Evolutionary conservation across 2,329 filamentous ascomycete genomes (phyloP), one percentile per base, ranked within the genome.

Genomic region (Cryphonectria radicalis): DNA sequence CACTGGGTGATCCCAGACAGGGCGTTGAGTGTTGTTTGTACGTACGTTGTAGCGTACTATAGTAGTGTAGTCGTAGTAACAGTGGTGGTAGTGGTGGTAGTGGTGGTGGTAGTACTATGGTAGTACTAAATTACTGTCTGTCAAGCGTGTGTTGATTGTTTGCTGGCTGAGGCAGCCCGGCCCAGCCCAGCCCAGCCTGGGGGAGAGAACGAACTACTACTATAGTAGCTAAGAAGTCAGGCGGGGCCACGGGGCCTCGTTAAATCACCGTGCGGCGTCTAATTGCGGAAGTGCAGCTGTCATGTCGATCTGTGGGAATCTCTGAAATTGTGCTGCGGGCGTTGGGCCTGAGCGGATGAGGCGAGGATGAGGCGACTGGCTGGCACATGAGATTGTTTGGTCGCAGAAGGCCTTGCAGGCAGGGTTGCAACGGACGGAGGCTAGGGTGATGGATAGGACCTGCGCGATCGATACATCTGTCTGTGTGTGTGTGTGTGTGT

Each of bases 301-400:
- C 68, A 68, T 66, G 70, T 69, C 60, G 70, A 72, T 72, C 70
- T 55, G 69, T 66, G 67, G 66, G 19, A 66, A 65, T 53, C 17
- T 50, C 37, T 70, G 70, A 72, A 72, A 72, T 72, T 72, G 68
- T 67, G 70, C 55, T 71, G 70, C 69, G 70, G 70, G 66, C 53
- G 70, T 69, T 55, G 17, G 60, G 63, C 17, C 32, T 53, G 62
- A 60, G 43, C 40, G 37, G 63, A 13, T 19, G 63, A 11, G 62
- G 67, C 57, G 40, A 70, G 43, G 64, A 40, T 40, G 64, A 62
- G 43, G 67, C 37, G 53, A 43, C 64, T 42, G 64, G 42, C 42
- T 70, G 32, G 19, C 25, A 63, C 59, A 66, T 68, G 62, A 57
- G 59, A 63, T 67, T 67, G 68, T 57, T 35, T 28, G 40, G 25